Evolutionary conservation across 164 flowering plant species (phyloP).

Genomic region (Akebia trifoliata): DNA sequence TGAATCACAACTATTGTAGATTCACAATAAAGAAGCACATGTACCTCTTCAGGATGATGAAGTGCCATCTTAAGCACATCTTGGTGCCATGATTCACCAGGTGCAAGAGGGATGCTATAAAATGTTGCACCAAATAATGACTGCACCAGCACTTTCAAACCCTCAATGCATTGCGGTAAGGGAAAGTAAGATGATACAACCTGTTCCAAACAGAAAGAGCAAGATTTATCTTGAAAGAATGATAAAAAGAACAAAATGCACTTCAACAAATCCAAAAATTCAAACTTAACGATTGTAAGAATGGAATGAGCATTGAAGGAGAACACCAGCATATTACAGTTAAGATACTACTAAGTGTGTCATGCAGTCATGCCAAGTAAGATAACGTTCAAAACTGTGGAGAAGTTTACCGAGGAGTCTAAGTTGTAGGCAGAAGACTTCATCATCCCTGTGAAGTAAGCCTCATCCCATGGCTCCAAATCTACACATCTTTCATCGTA

Average conservation of each 20-base stretch:
- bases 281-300: not conserved
- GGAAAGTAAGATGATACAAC: conserved; percentile 83
- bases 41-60: conserved; percentile 92
- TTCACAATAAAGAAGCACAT: conserved; percentile 4
- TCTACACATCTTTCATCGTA: conserved; percentile 39
- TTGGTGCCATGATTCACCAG: conserved; percentile 96
- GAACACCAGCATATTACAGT: not conserved
- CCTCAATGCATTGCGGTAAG: conserved; percentile 80
- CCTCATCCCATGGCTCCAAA: conserved; percentile 95
- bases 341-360: not conserved
- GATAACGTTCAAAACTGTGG: conserved; percentile 5
- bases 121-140: conserved; percentile 87
- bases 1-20: not conserved
- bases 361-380: not conserved
- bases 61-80: conserved; percentile 84
- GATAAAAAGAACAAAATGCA: not conserved
- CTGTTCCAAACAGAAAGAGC: conserved; percentile 33
- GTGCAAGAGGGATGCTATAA: conserved; percentile 55
- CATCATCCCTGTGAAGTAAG: conserved; percentile 79
- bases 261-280: conserved; percentile 1
- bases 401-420: conserved; percentile 53
- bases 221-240: conserved; percentile 1
- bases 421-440: conserved; percentile 61
- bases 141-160: conserved; percentile 70
- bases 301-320: too few species aligned